phyloP scores from a whole-genome alignment of 768 basidiomycete species.

The Tricholoma furcatifolium region DNA sequence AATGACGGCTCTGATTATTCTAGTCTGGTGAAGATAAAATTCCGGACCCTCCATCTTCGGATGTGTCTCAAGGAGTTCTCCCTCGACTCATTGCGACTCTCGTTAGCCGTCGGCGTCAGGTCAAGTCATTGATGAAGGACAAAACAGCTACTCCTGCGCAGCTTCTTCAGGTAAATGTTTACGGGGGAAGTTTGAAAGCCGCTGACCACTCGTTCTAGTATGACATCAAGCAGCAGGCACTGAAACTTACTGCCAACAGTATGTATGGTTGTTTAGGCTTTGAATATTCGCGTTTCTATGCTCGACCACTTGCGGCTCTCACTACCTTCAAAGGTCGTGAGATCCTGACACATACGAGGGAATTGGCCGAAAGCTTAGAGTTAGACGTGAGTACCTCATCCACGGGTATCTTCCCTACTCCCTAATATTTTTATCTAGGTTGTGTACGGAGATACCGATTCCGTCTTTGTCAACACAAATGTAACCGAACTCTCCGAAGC shows the following conservation, averaged over 20 bases:
- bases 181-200: background rate
- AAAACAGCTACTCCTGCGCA: constrained; percentile 68
- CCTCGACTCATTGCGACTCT: constrained; percentile 97
- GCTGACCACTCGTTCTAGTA: constrained; percentile 49
- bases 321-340: constrained; percentile 98
- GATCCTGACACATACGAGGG: constrained; percentile 90
- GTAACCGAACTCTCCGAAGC: constrained; percentile 87
- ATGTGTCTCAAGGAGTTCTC: constrained; percentile 82
- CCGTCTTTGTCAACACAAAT: constrained; percentile 97
- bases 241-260: constrained; percentile 98
- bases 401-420: background rate
- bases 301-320: constrained; percentile 92
- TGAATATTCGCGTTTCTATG: constrained; percentile 95
- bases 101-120: constrained; percentile 84
- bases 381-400: constrained; percentile 71
- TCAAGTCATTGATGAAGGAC: constrained; percentile 95
- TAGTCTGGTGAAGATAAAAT: constrained; percentile 75
- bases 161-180: constrained; percentile 65
- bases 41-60: constrained; percentile 79
- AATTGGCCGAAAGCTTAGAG: constrained; percentile 85
- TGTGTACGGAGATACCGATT: constrained; percentile 98
- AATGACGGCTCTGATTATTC: background rate
- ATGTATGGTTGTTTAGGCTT: constrained; percentile 99
- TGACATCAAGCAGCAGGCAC: constrained; percentile 95
- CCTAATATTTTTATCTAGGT: constrained; percentile 54